These are phyloP conservation scores for Aureobasidium melanogenum DNA, from an alignment of 2,329 filamentous ascomycete species.

Conservation along the genomic window DNA sequence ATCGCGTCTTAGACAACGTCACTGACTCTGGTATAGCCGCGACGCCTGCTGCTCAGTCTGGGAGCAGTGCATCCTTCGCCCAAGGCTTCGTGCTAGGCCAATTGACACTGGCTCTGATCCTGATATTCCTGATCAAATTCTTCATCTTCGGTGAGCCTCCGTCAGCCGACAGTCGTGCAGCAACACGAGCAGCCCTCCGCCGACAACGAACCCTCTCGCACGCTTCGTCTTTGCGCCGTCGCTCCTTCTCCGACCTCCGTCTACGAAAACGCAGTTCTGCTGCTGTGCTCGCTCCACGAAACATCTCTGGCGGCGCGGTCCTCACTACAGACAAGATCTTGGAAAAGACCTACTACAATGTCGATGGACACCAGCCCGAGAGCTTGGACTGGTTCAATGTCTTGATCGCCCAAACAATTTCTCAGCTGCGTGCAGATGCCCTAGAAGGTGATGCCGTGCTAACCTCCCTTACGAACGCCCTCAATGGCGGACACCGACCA, in stretches of 20 bases:
- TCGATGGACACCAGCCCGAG: conserved; percentile 90
- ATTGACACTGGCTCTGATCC: conserved; percentile 79
- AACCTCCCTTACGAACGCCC: conserved; percentile 68
- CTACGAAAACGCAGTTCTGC: conserved; percentile 55
- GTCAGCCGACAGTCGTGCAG: conserved; percentile 69
- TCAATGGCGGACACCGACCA: conserved; percentile 78
- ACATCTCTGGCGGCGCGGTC: conserved; percentile 19
- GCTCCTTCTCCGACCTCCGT: conserved; percentile 25
- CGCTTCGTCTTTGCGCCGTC: conserved; percentile 30
- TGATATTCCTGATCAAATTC: conserved; percentile 97
- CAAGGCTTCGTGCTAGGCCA: conserved; percentile 91
- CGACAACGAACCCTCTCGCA: conserved; percentile 67
- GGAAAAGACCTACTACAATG: conserved; percentile 95
- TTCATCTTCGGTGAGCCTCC: conserved; percentile 97
- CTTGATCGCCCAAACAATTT: conserved; percentile 89
- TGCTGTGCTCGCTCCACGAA: conserved; percentile 41
- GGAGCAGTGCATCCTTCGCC: conserved; percentile 65
- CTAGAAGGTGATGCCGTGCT: conserved; percentile 87
- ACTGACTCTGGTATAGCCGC: neutral
- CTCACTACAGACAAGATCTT: conserved; percentile 91
- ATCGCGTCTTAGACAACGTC: neutral
- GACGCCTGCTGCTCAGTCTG: neutral
- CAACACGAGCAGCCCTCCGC: conserved; percentile 65
- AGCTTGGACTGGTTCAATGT: conserved; percentile 99
- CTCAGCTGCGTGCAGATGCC: conserved; percentile 86